A percentile compares a stretch with the other conserved stretches of the same genome.
These are phyloP conservation scores for Termitomyces sp. DNA, from an alignment of 768 basidiomycete species.

Conservation along the genomic window DNA sequence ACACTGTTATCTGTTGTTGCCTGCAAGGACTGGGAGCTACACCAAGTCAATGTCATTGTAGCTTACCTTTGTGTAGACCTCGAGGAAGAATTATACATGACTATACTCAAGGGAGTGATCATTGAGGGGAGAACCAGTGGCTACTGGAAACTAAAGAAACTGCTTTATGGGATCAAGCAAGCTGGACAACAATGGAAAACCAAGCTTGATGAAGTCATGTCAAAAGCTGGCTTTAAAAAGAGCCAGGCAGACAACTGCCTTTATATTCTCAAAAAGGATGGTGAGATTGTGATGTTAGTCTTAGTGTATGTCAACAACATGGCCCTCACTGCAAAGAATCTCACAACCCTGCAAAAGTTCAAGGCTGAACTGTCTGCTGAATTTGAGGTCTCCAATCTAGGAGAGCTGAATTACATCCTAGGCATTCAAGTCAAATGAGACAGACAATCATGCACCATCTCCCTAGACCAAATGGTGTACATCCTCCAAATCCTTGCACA, in stretches of 20 bases:
- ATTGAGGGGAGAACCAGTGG: neutral
- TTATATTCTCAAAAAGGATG: neutral
- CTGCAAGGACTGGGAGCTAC: neutral
- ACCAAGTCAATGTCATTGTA: neutral
- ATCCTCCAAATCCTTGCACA: neutral
- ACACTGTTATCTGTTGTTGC: neutral
- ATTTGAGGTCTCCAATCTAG: neutral
- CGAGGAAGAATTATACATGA: neutral
- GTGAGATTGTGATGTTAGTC: neutral
- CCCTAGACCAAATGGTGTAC: neutral
- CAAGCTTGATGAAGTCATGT: neutral
- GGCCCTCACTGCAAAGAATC: neutral
- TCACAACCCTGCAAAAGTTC: neutral
- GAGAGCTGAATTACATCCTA: neutral
- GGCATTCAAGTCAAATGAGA: neutral
- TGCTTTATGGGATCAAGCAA: neutral
- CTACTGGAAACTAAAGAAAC: neutral
- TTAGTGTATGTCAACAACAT: neutral
- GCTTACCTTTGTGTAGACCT: neutral
- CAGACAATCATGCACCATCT: constrained; percentile 1
- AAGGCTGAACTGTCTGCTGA: neutral
- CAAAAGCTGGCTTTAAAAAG: neutral
- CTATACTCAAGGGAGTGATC: neutral
- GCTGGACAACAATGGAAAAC: neutral
- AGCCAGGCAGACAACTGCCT: neutral